Conservation (phyloP, 2,329 filamentous ascomycete genomes). For the Aurifilum marmelostoma region DNA sequence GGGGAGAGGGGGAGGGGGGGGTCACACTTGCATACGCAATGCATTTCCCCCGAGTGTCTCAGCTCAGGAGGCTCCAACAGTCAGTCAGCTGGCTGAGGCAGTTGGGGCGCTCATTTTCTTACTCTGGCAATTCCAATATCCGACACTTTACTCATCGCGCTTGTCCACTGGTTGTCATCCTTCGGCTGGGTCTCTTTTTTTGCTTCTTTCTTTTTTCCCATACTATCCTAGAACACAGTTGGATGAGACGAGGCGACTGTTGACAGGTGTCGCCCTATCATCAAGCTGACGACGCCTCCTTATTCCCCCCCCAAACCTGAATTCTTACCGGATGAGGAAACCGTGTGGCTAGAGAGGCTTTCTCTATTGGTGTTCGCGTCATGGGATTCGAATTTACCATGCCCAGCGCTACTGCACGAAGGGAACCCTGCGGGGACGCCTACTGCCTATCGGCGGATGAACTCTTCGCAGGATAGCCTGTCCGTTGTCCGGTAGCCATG, state of each 20-base stretch:
- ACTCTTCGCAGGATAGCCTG: not conserved
- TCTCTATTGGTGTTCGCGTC: conserved; percentile 18
- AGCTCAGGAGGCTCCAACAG: conserved; percentile 6
- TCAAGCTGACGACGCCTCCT: not conserved
- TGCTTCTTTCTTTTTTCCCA: too few relatives aligned
- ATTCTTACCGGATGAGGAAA: conserved; percentile 21
- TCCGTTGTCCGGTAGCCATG: not conserved
- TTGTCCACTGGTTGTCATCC: not conserved
- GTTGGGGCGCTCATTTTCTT: not conserved
- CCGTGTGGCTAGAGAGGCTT: conserved; percentile 15
- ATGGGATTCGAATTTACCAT: conserved; percentile 10
- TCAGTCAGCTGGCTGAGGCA: conserved; percentile 11
- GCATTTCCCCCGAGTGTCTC: conserved; percentile 14
- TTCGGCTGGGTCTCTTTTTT: not conserved
- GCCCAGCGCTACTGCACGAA: conserved; percentile 8
- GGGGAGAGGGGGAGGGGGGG: conserved; percentile 1
- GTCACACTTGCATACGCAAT: conserved; percentile 19
- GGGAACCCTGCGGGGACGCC: conserved; percentile 8
- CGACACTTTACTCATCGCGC: not conserved
- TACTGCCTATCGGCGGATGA: conserved; percentile 7
- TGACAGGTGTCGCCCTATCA: conserved; percentile 15
- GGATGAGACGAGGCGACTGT: conserved; percentile 4
- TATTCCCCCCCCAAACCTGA: not conserved
- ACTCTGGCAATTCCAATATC: not conserved
- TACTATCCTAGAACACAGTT: not conserved